phyloP scores from a whole-genome alignment of 768 basidiomycete species.

The Kwoniella mangroviensis region DNA sequence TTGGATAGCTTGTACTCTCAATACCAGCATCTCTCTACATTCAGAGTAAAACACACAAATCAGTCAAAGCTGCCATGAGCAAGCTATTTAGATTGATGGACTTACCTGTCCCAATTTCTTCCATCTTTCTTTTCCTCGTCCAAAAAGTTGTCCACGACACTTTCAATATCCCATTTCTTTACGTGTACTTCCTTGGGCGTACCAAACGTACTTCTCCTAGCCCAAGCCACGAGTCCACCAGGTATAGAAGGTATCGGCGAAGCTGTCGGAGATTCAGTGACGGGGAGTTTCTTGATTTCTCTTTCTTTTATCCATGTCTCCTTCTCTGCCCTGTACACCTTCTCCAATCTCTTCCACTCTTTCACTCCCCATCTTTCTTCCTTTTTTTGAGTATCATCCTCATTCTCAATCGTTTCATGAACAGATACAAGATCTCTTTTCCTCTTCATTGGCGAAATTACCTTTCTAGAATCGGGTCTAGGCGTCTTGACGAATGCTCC shows the following conservation, averaged over 20 bases:
- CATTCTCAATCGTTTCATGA: not conserved
- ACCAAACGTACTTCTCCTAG: conserved; percentile 29
- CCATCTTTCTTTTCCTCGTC: conserved; percentile 11
- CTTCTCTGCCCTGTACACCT: conserved; percentile 38
- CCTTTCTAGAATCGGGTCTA: conserved; percentile 12
- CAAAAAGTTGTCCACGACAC: conserved; percentile 38
- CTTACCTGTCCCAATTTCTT: conserved; percentile 42
- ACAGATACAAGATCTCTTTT: not conserved
- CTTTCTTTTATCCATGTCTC: conserved; percentile 42
- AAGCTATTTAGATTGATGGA: conserved; percentile 6
- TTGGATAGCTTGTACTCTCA: conserved; percentile 45
- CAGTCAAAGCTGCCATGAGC: not conserved
- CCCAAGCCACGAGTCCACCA: conserved; percentile 39
- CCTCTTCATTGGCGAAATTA: not conserved
- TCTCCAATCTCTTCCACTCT: conserved; percentile 53
- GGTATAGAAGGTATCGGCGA: not conserved
- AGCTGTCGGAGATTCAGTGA: not conserved
- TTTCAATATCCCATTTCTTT: conserved; percentile 39
- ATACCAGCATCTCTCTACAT: conserved; percentile 31
- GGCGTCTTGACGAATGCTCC: conserved; percentile 44
- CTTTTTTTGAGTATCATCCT: not conserved
- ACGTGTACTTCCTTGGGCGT: not conserved
- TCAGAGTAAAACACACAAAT: not conserved
- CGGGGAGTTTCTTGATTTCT: conserved; percentile 35
- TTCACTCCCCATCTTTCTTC: conserved; percentile 39